Evolutionary conservation across 108 stramenopile genomes (phyloP).

Genomic region (Stephanodiscus minutulus): DNA sequence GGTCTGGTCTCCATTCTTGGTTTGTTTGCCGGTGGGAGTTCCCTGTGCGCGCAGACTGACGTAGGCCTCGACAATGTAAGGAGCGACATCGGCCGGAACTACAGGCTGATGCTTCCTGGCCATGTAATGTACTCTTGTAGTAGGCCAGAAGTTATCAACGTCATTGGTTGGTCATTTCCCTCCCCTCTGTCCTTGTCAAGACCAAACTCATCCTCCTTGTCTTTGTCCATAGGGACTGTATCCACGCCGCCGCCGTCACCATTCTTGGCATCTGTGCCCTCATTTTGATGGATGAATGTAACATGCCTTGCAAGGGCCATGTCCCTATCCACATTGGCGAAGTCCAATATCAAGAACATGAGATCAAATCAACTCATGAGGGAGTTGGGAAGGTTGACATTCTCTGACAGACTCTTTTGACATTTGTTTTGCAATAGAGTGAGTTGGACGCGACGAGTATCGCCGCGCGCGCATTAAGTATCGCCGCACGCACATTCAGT

Average conservation of each 20-base stretch:
- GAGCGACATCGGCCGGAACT: conserved; percentile 91
- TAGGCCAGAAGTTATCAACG: conserved; percentile 67
- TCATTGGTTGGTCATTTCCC: conserved; percentile 31
- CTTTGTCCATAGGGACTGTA: conserved; percentile 36
- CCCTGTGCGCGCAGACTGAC: conserved; percentile 88
- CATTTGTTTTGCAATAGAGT: conserved; percentile 93
- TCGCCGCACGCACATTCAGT: too few species aligned
- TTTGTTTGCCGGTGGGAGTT: conserved; percentile 61
- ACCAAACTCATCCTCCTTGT: conserved; percentile 38
- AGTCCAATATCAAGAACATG: conserved; percentile 96
- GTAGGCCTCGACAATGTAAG: conserved; percentile 97
- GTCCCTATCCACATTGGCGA: conserved; percentile 88
- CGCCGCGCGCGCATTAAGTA: conserved; percentile 97
- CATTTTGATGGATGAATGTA: conserved; percentile 96
- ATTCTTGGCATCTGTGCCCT: conserved; percentile 60
- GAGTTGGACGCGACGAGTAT: conserved; percentile 99
- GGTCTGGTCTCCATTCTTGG: conserved; percentile 83
- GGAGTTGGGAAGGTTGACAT: conserved; percentile 97
- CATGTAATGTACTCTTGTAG: conserved; percentile 94
- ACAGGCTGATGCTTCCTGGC: conserved; percentile 91
- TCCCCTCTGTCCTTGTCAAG: conserved; percentile 28
- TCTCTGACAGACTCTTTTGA: conserved; percentile 86
- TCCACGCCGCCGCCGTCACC: conserved; percentile 7
- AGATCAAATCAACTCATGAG: conserved; percentile 98
- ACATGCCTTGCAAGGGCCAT: conserved; percentile 97